phyloP scores from a whole-genome alignment of 2,329 filamentous ascomycete species.

The Geosmithia putterillii region DNA sequence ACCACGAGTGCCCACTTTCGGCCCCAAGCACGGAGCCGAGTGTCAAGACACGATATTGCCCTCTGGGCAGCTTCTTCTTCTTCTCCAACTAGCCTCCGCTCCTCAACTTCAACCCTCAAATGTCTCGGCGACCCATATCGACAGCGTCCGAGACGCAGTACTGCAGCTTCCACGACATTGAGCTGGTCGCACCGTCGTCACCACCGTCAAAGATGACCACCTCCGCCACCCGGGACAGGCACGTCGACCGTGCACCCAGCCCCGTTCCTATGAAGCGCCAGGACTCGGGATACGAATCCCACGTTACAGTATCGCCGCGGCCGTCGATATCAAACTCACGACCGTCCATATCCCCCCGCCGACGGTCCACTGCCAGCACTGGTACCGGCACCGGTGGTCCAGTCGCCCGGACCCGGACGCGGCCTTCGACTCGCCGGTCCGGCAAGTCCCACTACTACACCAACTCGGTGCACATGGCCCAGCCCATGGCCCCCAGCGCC shows the following conservation, averaged over 20 bases:
- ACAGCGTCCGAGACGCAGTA: slow-evolving; percentile 37
- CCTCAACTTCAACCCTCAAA: slow-evolving; percentile 4
- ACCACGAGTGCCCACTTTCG: not conserved
- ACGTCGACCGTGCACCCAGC: slow-evolving; percentile 12
- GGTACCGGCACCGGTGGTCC: slow-evolving; percentile 5
- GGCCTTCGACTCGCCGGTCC: slow-evolving; percentile 28
- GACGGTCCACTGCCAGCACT: slow-evolving; percentile 16
- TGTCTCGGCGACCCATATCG: slow-evolving; percentile 24
- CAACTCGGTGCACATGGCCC: slow-evolving; percentile 3
- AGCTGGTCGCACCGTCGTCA: slow-evolving; percentile 28
- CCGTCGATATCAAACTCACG: slow-evolving; percentile 21
- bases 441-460: slow-evolving; percentile 11
- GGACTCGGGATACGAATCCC: slow-evolving; percentile 47
- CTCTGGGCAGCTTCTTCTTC: not conserved
- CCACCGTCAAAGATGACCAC: slow-evolving; percentile 6
- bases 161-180: slow-evolving; percentile 40
- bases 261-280: slow-evolving; percentile 35
- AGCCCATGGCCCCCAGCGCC: slow-evolving; percentile 8
- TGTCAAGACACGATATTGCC: not conserved
- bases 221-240: not conserved
- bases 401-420: slow-evolving; percentile 19
- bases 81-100: not conserved
- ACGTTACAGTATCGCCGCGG: slow-evolving; percentile 21
- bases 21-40: not conserved
- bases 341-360: slow-evolving; percentile 11